Percentiles rank a stretch among this genome's conserved stretches.
Evolutionary conservation across 352 stramenopile genomes (phyloP).

Genomic region (Globisporangium spiculum): DNA sequence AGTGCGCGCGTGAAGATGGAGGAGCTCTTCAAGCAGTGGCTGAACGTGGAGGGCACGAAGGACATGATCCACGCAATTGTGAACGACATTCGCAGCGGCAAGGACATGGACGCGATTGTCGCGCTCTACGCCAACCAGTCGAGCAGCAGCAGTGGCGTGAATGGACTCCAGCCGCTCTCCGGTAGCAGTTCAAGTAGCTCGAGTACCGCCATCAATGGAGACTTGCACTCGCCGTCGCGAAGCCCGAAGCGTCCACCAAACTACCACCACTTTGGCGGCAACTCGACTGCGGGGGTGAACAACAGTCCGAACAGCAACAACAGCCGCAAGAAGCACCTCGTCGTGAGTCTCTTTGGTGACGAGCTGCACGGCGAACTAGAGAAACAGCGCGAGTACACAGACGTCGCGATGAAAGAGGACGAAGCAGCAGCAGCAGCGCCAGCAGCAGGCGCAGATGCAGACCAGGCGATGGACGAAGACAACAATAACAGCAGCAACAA

Average conservation of each 20-base stretch:
- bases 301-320: slow-evolving; percentile 36
- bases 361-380: slow-evolving; percentile 46
- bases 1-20: slow-evolving; percentile 87
- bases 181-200: not conserved
- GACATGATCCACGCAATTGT: slow-evolving; percentile 84
- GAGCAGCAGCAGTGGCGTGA: not conserved
- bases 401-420: slow-evolving; percentile 41
- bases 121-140: slow-evolving; percentile 22
- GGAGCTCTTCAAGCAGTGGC: slow-evolving; percentile 83
- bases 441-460: not conserved
- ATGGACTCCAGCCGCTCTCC: not conserved
- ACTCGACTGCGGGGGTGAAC: slow-evolving; percentile 16
- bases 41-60: slow-evolving; percentile 83
- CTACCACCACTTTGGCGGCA: slow-evolving; percentile 61
- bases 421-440: slow-evolving; percentile 10
- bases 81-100: slow-evolving; percentile 70
- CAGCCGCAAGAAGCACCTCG: slow-evolving; percentile 54
- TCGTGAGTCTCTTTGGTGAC: slow-evolving; percentile 78
- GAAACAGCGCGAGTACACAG: slow-evolving; percentile 13
- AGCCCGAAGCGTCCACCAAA: slow-evolving; percentile 81
- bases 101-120: slow-evolving; percentile 51
- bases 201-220: not conserved
- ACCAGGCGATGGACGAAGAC: slow-evolving; percentile 36
- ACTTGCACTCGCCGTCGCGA: slow-evolving; percentile 40
- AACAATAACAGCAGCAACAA: slow-evolving; percentile 6